Evolutionary conservation across 352 stramenopile genomes (phyloP).

Genomic region (Phytopythium oedochilum): DNA sequence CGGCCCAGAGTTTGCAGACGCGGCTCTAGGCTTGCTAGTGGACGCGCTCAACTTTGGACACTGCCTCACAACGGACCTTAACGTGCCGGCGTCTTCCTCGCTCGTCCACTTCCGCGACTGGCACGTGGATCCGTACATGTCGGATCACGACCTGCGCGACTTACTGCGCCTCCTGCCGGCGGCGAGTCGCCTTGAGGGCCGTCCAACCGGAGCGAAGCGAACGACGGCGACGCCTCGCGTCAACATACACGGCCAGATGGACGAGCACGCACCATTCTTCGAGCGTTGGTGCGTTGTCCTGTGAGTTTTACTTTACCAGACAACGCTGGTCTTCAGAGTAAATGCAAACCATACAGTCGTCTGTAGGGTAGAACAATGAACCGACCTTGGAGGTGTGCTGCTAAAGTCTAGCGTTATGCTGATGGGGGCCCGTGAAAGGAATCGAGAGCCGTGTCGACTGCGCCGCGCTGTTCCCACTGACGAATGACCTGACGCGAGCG

Average conservation of each 20-base stretch:
- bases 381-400: too few species aligned
- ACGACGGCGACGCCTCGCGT: slow-evolving; percentile 37
- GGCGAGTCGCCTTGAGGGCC: slow-evolving; percentile 32
- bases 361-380: too few species aligned
- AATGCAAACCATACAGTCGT: too few species aligned
- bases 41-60: slow-evolving; percentile 62
- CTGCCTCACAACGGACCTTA: slow-evolving; percentile 7
- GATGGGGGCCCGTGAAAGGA: slow-evolving; percentile 15
- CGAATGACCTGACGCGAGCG: slow-evolving; percentile 70
- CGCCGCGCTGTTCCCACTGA: slow-evolving; percentile 43
- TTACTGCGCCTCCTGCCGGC: slow-evolving; percentile 42
- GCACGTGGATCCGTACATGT: slow-evolving; percentile 72
- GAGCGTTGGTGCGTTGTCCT: slow-evolving; percentile 70
- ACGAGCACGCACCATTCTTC: slow-evolving; percentile 58
- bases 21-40: slow-evolving; percentile 44
- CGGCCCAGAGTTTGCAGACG: slow-evolving; percentile 42
- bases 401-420: too few species aligned
- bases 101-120: slow-evolving; percentile 42
- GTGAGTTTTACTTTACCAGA: slow-evolving; percentile 8
- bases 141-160: slow-evolving; percentile 53
- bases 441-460: slow-evolving; percentile 54
- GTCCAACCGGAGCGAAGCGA: slow-evolving; percentile 39
- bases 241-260: slow-evolving; percentile 52
- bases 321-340: neutral
- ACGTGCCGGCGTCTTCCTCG: neutral